Percentiles rank a stretch among this genome's conserved stretches.
These are phyloP conservation scores for Cutaneotrichosporon spelunceum DNA, from an alignment of 1,284 basidiomycete genomes.

Conservation along the genomic window DNA sequence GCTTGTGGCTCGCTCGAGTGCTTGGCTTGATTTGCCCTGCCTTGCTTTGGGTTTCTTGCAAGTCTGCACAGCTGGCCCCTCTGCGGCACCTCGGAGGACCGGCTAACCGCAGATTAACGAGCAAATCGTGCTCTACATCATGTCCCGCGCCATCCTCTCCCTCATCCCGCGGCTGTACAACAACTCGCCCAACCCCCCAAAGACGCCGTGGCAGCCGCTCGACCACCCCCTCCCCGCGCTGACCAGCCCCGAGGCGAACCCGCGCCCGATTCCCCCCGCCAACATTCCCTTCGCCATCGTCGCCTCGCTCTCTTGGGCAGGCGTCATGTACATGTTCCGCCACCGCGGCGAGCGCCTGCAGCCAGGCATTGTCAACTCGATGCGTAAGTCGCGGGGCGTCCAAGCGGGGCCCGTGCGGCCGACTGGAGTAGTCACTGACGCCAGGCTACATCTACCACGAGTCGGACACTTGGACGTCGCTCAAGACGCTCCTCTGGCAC, in stretches of 20 bases:
- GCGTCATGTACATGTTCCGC: conserved; percentile 96
- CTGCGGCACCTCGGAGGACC: too few species aligned
- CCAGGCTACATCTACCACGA: conserved; percentile 69
- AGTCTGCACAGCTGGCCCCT: background rate
- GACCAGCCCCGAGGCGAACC: conserved; percentile 43
- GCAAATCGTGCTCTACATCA: conserved; percentile 97
- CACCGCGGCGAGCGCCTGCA: conserved; percentile 82
- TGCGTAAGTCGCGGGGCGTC: conserved; percentile 43
- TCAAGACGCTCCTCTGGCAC: conserved; percentile 72
- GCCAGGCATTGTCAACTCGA: conserved; percentile 71
- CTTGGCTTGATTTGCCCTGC: background rate
- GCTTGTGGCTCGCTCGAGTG: too few species aligned
- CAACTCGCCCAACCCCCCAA: conserved; percentile 41
- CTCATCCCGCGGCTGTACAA: conserved; percentile 67
- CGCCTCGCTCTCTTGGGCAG: conserved; percentile 87
- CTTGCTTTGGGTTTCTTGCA: background rate
- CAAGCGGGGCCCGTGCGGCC: background rate
- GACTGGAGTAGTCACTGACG: too few species aligned
- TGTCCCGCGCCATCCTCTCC: conserved; percentile 80
- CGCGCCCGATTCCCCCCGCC: conserved; percentile 73
- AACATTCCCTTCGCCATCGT: conserved; percentile 79
- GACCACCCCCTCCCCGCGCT: conserved; percentile 43
- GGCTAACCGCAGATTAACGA: conserved; percentile 68
- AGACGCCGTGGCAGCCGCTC: conserved; percentile 38
- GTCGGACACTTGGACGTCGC: conserved; percentile 67